Evolutionary conservation across 257 asterid genomes (phyloP).

Genomic region (Plantago ovata): DNA sequence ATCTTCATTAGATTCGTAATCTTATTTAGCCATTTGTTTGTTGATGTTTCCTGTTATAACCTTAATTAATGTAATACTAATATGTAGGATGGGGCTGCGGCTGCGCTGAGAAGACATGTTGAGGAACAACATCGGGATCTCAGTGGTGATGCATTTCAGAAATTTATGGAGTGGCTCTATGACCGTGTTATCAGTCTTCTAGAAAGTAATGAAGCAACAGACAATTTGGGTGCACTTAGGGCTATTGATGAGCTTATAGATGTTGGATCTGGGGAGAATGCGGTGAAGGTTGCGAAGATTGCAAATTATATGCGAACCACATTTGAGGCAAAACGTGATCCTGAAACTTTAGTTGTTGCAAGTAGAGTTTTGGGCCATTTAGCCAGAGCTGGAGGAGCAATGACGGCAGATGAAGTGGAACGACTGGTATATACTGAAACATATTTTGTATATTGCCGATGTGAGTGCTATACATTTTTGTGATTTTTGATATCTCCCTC

Average conservation of each 20-base stretch:
- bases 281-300: constrained; percentile 81
- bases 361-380: constrained; percentile 95
- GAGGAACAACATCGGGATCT: constrained; percentile 95
- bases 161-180: constrained; percentile 87
- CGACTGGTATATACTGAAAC: constrained; percentile 62
- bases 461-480: constrained; percentile 1
- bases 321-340: constrained; percentile 89
- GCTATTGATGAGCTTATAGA: constrained; percentile 96
- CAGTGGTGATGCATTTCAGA: constrained; percentile 74
- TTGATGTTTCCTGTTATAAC: constrained; percentile 3
- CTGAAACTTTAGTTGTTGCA: constrained; percentile 79
- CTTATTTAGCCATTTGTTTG: not conserved
- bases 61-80: constrained; percentile 18
- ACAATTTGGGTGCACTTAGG: constrained; percentile 91
- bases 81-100: constrained; percentile 87
- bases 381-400: constrained; percentile 99
- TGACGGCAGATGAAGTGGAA: constrained; percentile 99
- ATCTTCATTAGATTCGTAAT: constrained; percentile 5
- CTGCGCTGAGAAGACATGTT: constrained; percentile 67
- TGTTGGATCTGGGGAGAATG: constrained; percentile 84
- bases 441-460: constrained; percentile 15
- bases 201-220: constrained; percentile 86
- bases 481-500: constrained; percentile 25
- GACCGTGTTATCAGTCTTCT: constrained; percentile 72
- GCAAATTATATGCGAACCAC: constrained; percentile 83